A percentile compares a stretch with the other conserved stretches of the same genome.
Evolutionary conservation across 179 eudicot species (phyloP).

Genomic region (Pouteria campechiana): DNA sequence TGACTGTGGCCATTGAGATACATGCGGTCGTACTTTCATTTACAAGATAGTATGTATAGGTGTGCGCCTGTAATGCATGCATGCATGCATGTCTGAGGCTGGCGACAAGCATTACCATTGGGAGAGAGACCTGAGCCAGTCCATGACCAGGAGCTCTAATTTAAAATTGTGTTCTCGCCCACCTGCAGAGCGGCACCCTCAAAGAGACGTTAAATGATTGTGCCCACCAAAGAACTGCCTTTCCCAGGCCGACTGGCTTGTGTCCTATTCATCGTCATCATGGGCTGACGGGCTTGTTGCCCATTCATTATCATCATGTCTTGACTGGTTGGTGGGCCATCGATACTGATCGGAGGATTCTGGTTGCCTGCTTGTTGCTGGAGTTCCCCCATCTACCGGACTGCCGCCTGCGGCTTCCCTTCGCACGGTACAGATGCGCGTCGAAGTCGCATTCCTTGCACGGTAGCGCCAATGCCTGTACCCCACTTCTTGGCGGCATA

Average conservation of each 20-base stretch:
- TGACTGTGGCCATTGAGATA: no score
- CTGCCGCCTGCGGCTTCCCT: neutral
- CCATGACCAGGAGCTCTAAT: no score
- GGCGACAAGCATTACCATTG: no score
- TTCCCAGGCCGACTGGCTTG: neutral
- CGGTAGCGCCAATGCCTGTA: conserved; percentile 16
- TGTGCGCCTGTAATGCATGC: no score
- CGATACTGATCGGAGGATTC: no score
- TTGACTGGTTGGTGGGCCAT: neutral
- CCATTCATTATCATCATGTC: neutral
- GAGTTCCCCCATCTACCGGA: no score
- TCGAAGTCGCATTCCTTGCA: conserved; percentile 19
- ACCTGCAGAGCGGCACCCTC: conserved; percentile 11
- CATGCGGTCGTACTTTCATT: no score
- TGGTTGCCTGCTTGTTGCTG: no score
- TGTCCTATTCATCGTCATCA: conserved; percentile 4
- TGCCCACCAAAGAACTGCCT: conserved; percentile 2
- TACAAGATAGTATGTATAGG: no score
- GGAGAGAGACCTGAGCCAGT: no score
- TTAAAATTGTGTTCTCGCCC: conserved; percentile 8
- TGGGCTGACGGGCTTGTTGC: no score
- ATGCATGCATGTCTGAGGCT: no score
- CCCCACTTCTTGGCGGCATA: conserved; percentile 6
- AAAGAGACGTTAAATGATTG: conserved; percentile 7
- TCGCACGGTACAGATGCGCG: conserved; percentile 17